These are phyloP conservation scores for Berkeleyomyces basicola DNA, from an alignment of 2,329 filamentous ascomycete species.

Conservation along the genomic window DNA sequence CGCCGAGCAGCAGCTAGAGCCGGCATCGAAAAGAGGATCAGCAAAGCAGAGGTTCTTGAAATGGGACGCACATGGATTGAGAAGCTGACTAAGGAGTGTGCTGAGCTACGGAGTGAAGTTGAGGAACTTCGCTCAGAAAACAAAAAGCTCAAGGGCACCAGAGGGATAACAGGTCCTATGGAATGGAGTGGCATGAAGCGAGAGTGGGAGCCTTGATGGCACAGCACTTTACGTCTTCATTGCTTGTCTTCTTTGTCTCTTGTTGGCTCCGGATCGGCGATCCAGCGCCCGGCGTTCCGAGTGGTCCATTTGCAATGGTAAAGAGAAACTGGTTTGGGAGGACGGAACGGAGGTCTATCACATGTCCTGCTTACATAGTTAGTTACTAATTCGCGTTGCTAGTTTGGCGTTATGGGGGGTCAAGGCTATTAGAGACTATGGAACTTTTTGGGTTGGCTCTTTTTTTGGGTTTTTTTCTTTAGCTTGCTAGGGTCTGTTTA, in stretches of 20 bases:
- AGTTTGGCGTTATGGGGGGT: no score
- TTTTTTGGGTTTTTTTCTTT: no score
- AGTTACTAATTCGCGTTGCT: no score
- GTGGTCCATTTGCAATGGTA: no score
- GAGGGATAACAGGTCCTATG: background rate
- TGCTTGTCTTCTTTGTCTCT: background rate
- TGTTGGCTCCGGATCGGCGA: background rate
- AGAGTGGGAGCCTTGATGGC: constrained; percentile 3
- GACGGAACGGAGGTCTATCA: no score
- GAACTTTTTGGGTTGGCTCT: no score
- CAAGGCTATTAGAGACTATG: no score
- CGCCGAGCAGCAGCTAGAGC: constrained; percentile 16
- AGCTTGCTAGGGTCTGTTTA: no score
- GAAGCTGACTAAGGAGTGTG: constrained; percentile 24
- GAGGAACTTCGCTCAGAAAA: constrained; percentile 1
- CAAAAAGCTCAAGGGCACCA: constrained; percentile 1
- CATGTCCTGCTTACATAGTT: no score
- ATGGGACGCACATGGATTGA: constrained; percentile 28
- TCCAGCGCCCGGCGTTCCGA: no score
- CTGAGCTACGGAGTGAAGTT: constrained; percentile 16
- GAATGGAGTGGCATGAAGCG: background rate
- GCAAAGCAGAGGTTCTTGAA: constrained; percentile 30
- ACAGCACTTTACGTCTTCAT: background rate
- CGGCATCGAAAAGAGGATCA: constrained; percentile 20
- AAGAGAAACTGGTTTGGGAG: no score